Evolutionary conservation across 2,329 filamentous ascomycete species (phyloP).

Genomic region (Fusarium stilboides): DNA sequence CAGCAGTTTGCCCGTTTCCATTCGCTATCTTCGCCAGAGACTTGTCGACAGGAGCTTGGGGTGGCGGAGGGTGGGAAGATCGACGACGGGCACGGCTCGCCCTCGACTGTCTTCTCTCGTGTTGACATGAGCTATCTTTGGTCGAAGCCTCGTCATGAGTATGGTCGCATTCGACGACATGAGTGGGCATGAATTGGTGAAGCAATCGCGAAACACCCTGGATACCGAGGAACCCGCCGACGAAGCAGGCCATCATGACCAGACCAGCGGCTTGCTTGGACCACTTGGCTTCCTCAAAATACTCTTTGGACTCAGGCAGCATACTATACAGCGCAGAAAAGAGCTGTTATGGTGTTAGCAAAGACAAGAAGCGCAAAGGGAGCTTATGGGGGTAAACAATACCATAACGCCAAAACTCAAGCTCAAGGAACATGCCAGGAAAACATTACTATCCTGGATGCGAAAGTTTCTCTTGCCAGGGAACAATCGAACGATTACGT

Average conservation of each 20-base stretch:
- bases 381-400: constrained; percentile 20
- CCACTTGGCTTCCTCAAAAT: constrained; percentile 79
- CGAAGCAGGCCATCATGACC: constrained; percentile 78
- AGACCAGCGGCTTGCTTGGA: constrained; percentile 77
- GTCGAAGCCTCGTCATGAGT: constrained; percentile 71
- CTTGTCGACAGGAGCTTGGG: constrained; percentile 38
- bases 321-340: constrained; percentile 95
- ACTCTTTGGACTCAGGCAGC: constrained; percentile 87
- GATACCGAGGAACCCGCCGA: constrained; percentile 81
- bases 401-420: constrained; percentile 98
- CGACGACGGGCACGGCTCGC: constrained; percentile 53
- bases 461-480: constrained; percentile 83
- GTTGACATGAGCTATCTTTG: constrained; percentile 49
- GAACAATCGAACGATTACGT: constrained; percentile 80
- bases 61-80: constrained; percentile 48
- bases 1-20: constrained; percentile 41
- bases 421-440: constrained; percentile 89
- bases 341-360: constrained; percentile 68
- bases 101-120: constrained; percentile 51
- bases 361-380: not conserved
- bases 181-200: constrained; percentile 82
- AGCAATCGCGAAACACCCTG: constrained; percentile 80
- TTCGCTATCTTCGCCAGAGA: constrained; percentile 38
- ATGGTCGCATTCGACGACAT: constrained; percentile 86
- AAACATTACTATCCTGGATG: constrained; percentile 90